Base-by-base conservation (phyloP, 331 rosid genomes). In the Rosa hybrid region DNA sequence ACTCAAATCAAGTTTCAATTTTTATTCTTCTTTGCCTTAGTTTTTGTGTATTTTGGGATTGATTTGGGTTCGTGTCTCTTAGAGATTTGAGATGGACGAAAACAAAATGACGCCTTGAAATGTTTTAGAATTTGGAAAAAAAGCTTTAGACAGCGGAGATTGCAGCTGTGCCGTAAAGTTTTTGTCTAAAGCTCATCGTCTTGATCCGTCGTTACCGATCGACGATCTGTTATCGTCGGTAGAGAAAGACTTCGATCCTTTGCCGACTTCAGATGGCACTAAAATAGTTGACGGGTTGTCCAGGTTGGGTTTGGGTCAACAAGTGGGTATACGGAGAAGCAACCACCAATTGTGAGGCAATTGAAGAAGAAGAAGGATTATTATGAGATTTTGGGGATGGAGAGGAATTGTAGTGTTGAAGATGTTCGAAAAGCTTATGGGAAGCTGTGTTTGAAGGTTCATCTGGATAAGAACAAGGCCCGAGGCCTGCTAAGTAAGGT, bases 401-500 rank as follows among this genome's bases (percentile, higher is more conserved):
- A 95, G 85, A 95, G 88, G 91, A 85, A 82, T 77, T 91, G 99
- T 79, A 78, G 86, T 1, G 91, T 92, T 1, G 97, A 93, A 77
- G 99, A 95, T 62, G 92, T 95, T 34, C 82, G 97, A n/a, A 95
- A 92, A 76, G 89, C 97, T 0, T 94, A 94, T 16, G 82, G 97
- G 72, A 95, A 95, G 73, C 87, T 95, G 20, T 95, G 98, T 4
- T 84, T 95, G 83, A 95, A 93, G 92, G 98, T 95, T 68, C 99
- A 95, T 83, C 98, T 98, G 0, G 98, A 95, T 62, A 95, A 95
- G 90, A 95, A 95, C 89, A 89, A 85, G 46, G 97, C 98, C 88
- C 76, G 3, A 82, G 97, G 77, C 86, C 74, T 3, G 93, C 79
- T 76, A 91, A 95, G 16, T 85, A 86, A 38, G 92, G 91, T 0